phyloP scores from a whole-genome alignment of 2,329 filamentous ascomycete genomes.

The Aspergillus jensenii region DNA sequence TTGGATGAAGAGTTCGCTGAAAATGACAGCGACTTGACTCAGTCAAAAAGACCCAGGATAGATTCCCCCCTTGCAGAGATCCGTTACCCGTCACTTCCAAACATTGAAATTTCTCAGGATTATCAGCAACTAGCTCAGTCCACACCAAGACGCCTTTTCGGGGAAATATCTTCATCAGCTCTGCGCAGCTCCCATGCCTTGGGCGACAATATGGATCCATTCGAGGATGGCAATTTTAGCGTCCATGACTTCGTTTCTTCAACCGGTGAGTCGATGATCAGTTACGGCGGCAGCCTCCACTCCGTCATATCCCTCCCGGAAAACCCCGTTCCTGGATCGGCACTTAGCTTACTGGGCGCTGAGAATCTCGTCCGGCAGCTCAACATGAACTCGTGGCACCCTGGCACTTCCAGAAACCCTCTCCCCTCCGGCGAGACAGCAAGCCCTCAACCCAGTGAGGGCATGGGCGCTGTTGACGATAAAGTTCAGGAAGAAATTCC shows the following conservation, averaged over 20 bases:
- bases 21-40: constrained; percentile 33
- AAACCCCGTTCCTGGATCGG: constrained; percentile 37
- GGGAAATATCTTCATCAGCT: constrained; percentile 59
- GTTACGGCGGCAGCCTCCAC: constrained; percentile 36
- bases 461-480: constrained; percentile 24
- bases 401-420: constrained; percentile 29
- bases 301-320: constrained; percentile 39
- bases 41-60: constrained; percentile 38
- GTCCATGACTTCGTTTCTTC: constrained; percentile 42
- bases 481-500: constrained; percentile 14
- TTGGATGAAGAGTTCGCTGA: constrained; percentile 33
- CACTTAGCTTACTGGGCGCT: constrained; percentile 49
- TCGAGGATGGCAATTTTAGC: constrained; percentile 35
- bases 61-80: constrained; percentile 32
- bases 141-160: constrained; percentile 54
- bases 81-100: constrained; percentile 45
- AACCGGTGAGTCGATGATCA: constrained; percentile 39
- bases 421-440: constrained; percentile 32
- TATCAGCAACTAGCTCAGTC: constrained; percentile 24
- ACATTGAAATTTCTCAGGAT: constrained; percentile 36
- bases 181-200: constrained; percentile 54
- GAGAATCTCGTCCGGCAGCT: constrained; percentile 49
- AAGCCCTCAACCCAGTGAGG: constrained; percentile 33
- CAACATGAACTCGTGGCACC: constrained; percentile 47
- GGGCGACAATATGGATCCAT: constrained; percentile 29